Percentiles rank a stretch among this genome's conserved stretches.
Evolutionary conservation across 306 rosid genomes (phyloP).

Genomic region (Crotalaria pallida): DNA sequence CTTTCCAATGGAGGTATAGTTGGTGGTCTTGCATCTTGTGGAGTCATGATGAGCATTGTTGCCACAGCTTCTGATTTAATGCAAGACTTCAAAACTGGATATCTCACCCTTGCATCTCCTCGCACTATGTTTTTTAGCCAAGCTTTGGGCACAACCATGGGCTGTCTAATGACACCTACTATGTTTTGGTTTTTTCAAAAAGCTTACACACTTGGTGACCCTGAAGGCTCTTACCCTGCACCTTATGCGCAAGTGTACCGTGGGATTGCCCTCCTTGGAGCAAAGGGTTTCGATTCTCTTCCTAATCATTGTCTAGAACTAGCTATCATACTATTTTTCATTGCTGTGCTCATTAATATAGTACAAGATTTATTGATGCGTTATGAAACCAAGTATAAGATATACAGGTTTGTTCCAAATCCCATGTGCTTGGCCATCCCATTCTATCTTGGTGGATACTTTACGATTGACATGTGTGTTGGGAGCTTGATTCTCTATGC

Average conservation of each 20-base stretch:
- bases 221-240: slow-evolving; percentile 63
- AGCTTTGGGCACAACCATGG: slow-evolving; percentile 58
- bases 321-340: slow-evolving; percentile 29
- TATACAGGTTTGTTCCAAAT: slow-evolving; percentile 44
- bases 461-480: slow-evolving; percentile 69
- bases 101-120: slow-evolving; percentile 61
- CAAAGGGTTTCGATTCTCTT: slow-evolving; percentile 57
- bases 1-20: slow-evolving; percentile 50
- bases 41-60: slow-evolving; percentile 77
- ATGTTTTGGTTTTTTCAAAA: slow-evolving; percentile 65
- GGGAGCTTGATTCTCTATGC: slow-evolving; percentile 58
- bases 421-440: slow-evolving; percentile 76
- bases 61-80: slow-evolving; percentile 72
- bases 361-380: slow-evolving; percentile 28
- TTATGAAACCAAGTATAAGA: slow-evolving; percentile 32
- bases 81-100: slow-evolving; percentile 84
- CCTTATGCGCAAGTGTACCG: slow-evolving; percentile 60
- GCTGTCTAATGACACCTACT: slow-evolving; percentile 47
- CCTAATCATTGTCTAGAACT: slow-evolving; percentile 55
- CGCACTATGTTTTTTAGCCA: slow-evolving; percentile 71
- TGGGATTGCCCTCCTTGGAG: slow-evolving; percentile 69
- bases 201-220: slow-evolving; percentile 61
- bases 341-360: slow-evolving; percentile 31
- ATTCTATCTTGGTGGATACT: slow-evolving; percentile 62
- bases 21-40: slow-evolving; percentile 77